Conservation (phyloP, 176 grass and related monocot genomes). For the Aegilops umbellulata region DNA sequence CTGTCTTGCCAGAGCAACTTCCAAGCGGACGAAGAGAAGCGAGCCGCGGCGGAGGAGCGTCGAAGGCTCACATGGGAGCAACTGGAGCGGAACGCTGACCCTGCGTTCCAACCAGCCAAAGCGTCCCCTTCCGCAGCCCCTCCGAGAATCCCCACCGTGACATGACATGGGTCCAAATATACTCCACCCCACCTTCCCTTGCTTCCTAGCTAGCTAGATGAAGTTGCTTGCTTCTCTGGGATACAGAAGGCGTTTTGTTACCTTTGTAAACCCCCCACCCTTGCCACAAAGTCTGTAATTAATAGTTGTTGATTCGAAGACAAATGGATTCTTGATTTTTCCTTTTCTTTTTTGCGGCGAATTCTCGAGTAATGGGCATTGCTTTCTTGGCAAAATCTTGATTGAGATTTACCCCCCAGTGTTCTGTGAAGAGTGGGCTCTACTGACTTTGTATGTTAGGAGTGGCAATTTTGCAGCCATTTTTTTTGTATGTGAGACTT, state of each 20-base stretch:
- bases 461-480: constrained; percentile 28
- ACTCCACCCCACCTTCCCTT: constrained; percentile 22
- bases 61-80: constrained; percentile 86
- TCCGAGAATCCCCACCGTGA: constrained; percentile 54
- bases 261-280: constrained; percentile 43
- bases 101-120: constrained; percentile 46
- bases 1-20: constrained; percentile 77
- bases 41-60: constrained; percentile 39
- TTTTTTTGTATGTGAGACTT: constrained; percentile 7
- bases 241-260: constrained; percentile 62
- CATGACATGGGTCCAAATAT: constrained; percentile 41
- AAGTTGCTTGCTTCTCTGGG: constrained; percentile 55
- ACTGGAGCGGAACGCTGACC: constrained; percentile 47
- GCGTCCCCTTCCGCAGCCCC: constrained; percentile 42
- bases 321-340: constrained; percentile 39
- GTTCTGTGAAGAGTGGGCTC: constrained; percentile 33
- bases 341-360: constrained; percentile 19
- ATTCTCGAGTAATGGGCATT: constrained; percentile 50
- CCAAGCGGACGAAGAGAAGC: constrained; percentile 76
- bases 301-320: constrained; percentile 58
- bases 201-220: constrained; percentile 52
- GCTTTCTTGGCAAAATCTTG: constrained; percentile 35
- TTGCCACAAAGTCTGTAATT: constrained; percentile 56
- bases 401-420: constrained; percentile 15
- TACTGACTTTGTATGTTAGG: constrained; percentile 13